Conservation (phyloP, 2,329 filamentous ascomycete species). For the Nectriaceae sp. region DNA sequence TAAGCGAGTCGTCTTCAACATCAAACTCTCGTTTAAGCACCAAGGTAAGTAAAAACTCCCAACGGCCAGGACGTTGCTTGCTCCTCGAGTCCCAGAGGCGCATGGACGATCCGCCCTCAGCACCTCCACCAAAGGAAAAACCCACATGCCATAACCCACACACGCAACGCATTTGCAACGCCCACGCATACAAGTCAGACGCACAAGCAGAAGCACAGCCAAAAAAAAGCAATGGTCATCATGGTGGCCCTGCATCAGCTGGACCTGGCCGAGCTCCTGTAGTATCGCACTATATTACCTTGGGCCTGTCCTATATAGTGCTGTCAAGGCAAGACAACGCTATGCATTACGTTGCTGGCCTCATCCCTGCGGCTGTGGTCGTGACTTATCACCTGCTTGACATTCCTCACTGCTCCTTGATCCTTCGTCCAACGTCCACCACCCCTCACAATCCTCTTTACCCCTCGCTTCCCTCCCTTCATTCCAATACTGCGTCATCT, state of each 20-base stretch:
- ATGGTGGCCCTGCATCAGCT: neutral
- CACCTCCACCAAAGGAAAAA: too few species aligned
- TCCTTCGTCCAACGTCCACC: neutral
- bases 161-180: too few species aligned
- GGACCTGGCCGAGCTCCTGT: neutral
- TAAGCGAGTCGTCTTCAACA: too few species aligned
- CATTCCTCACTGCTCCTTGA: neutral
- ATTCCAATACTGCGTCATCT: slow-evolving; percentile 22
- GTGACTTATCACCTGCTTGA: neutral
- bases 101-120: too few species aligned
- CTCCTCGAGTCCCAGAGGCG: too few species aligned
- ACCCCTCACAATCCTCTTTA: slow-evolving; percentile 1
- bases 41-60: too few species aligned
- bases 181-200: too few species aligned
- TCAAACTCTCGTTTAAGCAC: too few species aligned
- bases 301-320: neutral
- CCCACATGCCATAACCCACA: too few species aligned
- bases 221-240: neutral
- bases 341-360: neutral
- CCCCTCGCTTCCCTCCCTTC: slow-evolving; percentile 25
- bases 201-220: too few species aligned
- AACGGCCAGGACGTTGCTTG: too few species aligned
- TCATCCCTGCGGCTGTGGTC: neutral
- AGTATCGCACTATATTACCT: neutral
- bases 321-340: neutral